These are phyloP conservation scores for Omphalotus olearius DNA, from an alignment of 1,284 basidiomycete genomes.

Conservation along the genomic window DNA sequence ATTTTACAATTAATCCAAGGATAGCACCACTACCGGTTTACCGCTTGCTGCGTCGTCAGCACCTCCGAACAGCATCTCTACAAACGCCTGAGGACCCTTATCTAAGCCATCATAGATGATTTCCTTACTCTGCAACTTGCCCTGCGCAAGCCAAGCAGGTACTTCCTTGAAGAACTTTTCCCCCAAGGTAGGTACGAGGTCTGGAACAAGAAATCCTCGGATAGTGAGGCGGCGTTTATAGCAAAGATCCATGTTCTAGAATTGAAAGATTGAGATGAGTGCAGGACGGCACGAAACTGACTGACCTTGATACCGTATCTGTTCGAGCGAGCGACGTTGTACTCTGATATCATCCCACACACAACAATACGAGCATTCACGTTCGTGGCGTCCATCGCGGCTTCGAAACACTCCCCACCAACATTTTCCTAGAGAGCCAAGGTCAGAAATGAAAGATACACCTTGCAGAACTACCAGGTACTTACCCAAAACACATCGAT, in stretches of 20 bases:
- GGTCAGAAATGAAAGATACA: not conserved
- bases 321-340: constrained; percentile 12
- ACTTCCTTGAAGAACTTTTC: constrained; percentile 13
- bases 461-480: not conserved
- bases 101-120: constrained; percentile 14
- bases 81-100: constrained; percentile 14
- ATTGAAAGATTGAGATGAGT: not conserved
- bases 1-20: too few relatives aligned
- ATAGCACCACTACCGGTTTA: constrained; percentile 14
- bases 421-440: constrained; percentile 36
- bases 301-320: constrained; percentile 17
- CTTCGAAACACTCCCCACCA: constrained; percentile 45
- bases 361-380: constrained; percentile 44
- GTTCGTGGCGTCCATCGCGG: constrained; percentile 40
- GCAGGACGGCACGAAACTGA: not conserved
- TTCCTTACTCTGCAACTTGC: constrained; percentile 12
- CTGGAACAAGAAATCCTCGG: constrained; percentile 14
- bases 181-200: constrained; percentile 1
- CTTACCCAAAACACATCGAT: constrained; percentile 31
- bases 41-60: constrained; percentile 11
- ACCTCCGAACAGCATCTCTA: constrained; percentile 4
- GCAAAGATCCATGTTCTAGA: constrained; percentile 14
- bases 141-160: constrained; percentile 13
- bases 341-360: constrained; percentile 9
- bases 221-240: constrained; percentile 14